Percentiles rank a stretch among this genome's conserved stretches.
Conservation (phyloP, 345 rosid genomes). For the Abelmoschus esculentus region DNA sequence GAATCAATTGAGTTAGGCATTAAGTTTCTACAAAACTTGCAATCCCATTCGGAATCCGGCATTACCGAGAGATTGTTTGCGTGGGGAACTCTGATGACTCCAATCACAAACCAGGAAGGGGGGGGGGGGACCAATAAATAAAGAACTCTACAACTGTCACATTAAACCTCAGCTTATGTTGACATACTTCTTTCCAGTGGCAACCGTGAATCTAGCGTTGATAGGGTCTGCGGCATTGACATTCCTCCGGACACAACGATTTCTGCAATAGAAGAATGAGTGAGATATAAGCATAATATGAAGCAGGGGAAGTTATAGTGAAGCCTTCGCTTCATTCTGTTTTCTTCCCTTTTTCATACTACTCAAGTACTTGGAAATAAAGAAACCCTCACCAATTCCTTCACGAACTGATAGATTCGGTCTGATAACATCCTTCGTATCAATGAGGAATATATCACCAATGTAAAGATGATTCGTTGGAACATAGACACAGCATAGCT, state of each 20-base stretch:
- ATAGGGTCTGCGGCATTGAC: conserved; percentile 92
- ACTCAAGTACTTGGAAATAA: not conserved
- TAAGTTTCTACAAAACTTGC: conserved; percentile 3
- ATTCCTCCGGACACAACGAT: conserved; percentile 95
- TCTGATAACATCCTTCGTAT: conserved; percentile 76
- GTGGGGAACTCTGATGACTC: conserved; percentile 7
- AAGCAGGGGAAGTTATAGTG: not conserved
- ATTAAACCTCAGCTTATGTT: conserved; percentile 47
- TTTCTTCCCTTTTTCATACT: not conserved
- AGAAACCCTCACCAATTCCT: conserved; percentile 72
- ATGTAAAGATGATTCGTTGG: conserved; percentile 98
- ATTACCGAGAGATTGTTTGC: conserved; percentile 2
- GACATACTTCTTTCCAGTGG: conserved; percentile 57
- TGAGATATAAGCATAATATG: not conserved
- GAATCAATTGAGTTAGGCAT: not conserved
- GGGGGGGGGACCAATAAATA: not conserved
- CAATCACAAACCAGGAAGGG: conserved; percentile 3
- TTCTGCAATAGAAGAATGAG: conserved; percentile 46
- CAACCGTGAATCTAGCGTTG: conserved; percentile 48
- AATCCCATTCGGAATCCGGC: conserved; percentile 3
- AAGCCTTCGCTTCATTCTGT: not conserved
- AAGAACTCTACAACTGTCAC: conserved; percentile 19
- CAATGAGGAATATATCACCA: conserved; percentile 84
- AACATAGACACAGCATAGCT: conserved; percentile 90
- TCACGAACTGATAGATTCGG: conserved; percentile 94